Evolutionary conservation across 176 grass and related monocot genomes (phyloP), one percentile per base, ranked within the genome.

Genomic region (Oryza glumipatula): DNA sequence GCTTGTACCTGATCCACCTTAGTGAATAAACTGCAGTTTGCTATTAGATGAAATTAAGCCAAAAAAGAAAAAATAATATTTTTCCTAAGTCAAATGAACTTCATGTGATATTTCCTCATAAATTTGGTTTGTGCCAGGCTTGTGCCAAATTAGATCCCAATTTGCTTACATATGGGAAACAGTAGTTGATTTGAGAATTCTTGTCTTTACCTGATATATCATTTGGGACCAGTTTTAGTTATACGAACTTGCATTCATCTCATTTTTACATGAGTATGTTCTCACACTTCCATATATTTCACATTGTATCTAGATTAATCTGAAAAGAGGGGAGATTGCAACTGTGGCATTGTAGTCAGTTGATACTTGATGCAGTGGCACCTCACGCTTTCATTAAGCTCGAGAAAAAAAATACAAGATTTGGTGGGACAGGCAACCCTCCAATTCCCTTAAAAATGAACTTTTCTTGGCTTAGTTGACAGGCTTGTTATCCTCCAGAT

Each of bases 101-200:
- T 82, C 23, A 65, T 75, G 23, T 88, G 44, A 48, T 64, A 68
- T 41, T 54, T 74, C n/a, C 45, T 84, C 63, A 84, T 68, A 39
- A 28, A 76, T 43, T 28, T 1, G 54, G 21, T 67, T 76, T 81
- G 6, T 69, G 24, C 24, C 64, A 76, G 7, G 7, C 6, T 8
- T 41, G 39, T 8, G 7, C 39, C 39, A 48, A 76, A 23, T 61
- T 69, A 36, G 35, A 2, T n/a, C 4, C 7, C 56, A 3, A n/a
- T 63, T 23, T 11, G 1, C 73, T 70, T 45, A 35, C 56, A 70
- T 32, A 17, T 16, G 35, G 35, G 16, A 15, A 23, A 72, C 8
- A 0, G 63, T 38, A 0, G 4, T 47, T 60, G 4, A 13, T 47
- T 2, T 3, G 36, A 65, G 69, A 52, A 52, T 17, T 79, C 3